A percentile compares a stretch with the other conserved stretches of the same genome.
Evolutionary conservation across 371 early-diverging fungal species (phyloP).

Genomic region (Mucor piriformis): DNA sequence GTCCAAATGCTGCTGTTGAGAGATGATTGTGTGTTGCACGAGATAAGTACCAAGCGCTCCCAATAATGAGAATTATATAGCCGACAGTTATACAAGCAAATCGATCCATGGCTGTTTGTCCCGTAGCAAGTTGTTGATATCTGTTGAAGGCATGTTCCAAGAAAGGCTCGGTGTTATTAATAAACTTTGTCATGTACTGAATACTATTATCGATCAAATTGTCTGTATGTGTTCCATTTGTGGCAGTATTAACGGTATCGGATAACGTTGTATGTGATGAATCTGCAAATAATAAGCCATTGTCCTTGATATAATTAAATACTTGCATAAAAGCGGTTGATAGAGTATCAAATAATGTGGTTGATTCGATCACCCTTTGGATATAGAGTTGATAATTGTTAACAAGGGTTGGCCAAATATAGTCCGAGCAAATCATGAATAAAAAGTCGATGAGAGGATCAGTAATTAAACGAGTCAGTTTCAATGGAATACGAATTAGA

Average conservation of each 20-base stretch:
- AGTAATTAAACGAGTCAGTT: conserved; percentile 46
- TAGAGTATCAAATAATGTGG: neutral
- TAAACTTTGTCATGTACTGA: conserved; percentile 3
- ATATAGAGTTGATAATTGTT: neutral
- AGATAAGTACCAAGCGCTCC: conserved; percentile 37
- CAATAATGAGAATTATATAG: conserved; percentile 31
- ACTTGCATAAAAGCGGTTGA: neutral
- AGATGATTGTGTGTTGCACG: neutral
- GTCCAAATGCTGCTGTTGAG: conserved; percentile 30
- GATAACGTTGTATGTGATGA: neutral
- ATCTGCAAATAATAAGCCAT: neutral
- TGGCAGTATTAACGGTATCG: neutral
- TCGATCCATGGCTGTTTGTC: conserved; percentile 35
- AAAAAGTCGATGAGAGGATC: conserved; percentile 62
- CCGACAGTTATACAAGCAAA: conserved; percentile 40
- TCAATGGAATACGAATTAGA: conserved; percentile 53
- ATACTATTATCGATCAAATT: neutral
- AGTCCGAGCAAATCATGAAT: conserved; percentile 33
- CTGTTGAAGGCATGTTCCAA: conserved; percentile 16
- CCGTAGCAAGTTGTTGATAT: conserved; percentile 42
- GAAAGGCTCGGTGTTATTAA: conserved; percentile 14
- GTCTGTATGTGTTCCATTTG: neutral
- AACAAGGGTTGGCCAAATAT: conserved; percentile 2
- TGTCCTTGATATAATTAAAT: neutral
- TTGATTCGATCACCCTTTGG: neutral